Conservation (phyloP, 2,329 filamentous ascomycete species). For the Phialocephala sp. region DNA sequence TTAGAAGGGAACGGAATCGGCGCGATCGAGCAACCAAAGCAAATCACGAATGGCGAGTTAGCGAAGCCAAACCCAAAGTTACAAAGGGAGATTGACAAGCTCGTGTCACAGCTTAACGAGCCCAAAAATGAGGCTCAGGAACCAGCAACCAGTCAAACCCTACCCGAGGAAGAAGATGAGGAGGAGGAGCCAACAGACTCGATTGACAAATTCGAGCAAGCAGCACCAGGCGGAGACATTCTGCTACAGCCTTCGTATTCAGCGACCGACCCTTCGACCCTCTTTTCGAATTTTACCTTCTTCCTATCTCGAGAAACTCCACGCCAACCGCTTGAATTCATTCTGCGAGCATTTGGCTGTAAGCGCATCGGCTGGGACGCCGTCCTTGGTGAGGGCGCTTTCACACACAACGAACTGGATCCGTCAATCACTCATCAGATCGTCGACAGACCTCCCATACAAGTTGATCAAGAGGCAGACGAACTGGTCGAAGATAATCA, state of each 20-base stretch:
- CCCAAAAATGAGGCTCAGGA: conserved; percentile 47
- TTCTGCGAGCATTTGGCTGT: conserved; percentile 92
- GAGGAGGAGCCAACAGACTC: conserved; percentile 60
- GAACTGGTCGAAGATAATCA: conserved; percentile 64
- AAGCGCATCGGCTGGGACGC: conserved; percentile 95
- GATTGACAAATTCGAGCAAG: conserved; percentile 91
- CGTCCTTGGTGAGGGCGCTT: conserved; percentile 88
- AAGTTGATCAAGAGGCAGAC: conserved; percentile 56
- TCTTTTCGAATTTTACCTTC: conserved; percentile 89
- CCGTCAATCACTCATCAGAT: conserved; percentile 94
- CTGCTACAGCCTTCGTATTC: conserved; percentile 77
- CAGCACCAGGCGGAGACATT: conserved; percentile 82
- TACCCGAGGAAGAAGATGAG: conserved; percentile 46
- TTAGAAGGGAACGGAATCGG: conserved; percentile 76
- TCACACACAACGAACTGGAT: conserved; percentile 87
- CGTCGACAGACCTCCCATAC: conserved; percentile 84
- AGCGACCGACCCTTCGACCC: conserved; percentile 69
- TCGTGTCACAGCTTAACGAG: conserved; percentile 70
- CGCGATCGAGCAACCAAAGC: conserved; percentile 56
- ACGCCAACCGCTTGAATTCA: conserved; percentile 86
- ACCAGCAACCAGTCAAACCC: conserved; percentile 49
- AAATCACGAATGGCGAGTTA: conserved; percentile 56
- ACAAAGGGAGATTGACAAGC: conserved; percentile 70
- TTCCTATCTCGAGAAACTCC: conserved; percentile 95
- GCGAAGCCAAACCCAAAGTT: conserved; percentile 64